phyloP scores from a whole-genome alignment of 2,329 filamentous ascomycete species.

The Fonsecaea pedrosoi region DNA sequence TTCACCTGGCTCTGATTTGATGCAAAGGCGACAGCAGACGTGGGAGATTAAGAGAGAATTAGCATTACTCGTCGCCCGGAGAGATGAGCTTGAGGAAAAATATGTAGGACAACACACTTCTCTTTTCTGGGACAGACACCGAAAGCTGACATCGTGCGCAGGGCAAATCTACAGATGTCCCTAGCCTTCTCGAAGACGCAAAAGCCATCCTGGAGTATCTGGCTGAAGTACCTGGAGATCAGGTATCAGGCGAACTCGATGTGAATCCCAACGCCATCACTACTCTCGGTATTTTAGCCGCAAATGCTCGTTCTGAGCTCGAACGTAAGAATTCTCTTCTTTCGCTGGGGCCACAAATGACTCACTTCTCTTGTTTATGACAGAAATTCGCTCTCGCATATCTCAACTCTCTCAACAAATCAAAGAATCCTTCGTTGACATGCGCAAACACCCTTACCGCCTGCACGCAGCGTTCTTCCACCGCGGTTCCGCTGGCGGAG shows the following conservation, averaged over 20 bases:
- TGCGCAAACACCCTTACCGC: conserved; percentile 73
- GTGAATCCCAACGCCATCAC: conserved; percentile 30
- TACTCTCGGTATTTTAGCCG: conserved; percentile 32
- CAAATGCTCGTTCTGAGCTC: conserved; percentile 33
- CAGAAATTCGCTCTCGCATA: conserved; percentile 29
- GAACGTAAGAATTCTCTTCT: conserved; percentile 22
- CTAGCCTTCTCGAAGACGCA: conserved; percentile 37
- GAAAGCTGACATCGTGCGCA: conserved; percentile 21
- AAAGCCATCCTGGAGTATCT: conserved; percentile 35
- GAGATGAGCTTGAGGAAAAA: conserved; percentile 48
- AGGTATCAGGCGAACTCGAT: conserved; percentile 27
- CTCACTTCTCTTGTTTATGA: conserved; percentile 3
- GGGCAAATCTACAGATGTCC: conserved; percentile 35
- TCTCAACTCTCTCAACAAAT: conserved; percentile 49
- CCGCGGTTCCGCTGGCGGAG: conserved; percentile 69
- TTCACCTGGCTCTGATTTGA: conserved; percentile 64
- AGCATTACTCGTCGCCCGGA: conserved; percentile 59
- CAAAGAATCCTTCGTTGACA: conserved; percentile 66
- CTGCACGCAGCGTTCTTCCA: conserved; percentile 95
- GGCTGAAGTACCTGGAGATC: conserved; percentile 25
- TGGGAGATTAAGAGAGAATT: conserved; percentile 77
- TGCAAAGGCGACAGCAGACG: conserved; percentile 69
- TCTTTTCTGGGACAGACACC: not conserved
- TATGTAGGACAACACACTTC: conserved; percentile 26
- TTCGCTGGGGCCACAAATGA: not conserved